These are phyloP conservation scores for Zygosaccharomyces sapae DNA, from an alignment of 1,139 yeast genomes.

Conservation along the genomic window DNA sequence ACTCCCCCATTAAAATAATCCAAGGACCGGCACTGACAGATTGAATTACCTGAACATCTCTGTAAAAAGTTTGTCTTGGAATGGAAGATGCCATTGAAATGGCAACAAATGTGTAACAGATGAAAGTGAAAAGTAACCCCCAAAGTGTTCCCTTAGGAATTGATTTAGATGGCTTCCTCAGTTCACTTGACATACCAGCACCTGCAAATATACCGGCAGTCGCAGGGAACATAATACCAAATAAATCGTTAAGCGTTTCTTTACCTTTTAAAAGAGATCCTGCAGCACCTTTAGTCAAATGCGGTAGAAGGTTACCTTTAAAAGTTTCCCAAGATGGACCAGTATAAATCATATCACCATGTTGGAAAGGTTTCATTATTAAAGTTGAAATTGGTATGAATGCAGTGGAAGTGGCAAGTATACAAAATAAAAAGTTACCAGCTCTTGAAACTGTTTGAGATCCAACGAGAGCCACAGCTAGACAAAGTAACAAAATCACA, in stretches of 20 bases:
- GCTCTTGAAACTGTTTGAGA: constrained; percentile 79
- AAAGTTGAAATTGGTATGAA: constrained; percentile 79
- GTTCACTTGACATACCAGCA: constrained; percentile 97
- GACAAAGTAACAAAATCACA: constrained; percentile 61
- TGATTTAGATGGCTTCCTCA: constrained; percentile 75
- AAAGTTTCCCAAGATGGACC: constrained; percentile 71
- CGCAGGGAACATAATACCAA: constrained; percentile 96
- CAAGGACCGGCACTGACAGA: constrained; percentile 66
- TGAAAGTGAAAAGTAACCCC: constrained; percentile 73
- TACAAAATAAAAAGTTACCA: constrained; percentile 67
- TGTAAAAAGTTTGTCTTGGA: constrained; percentile 69
- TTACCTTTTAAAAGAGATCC: constrained; percentile 66
- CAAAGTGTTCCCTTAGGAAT: constrained; percentile 87
- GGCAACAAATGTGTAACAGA: constrained; percentile 70
- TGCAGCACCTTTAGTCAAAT: constrained; percentile 85
- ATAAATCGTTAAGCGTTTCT: constrained; percentile 77
- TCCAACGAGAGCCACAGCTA: constrained; percentile 76
- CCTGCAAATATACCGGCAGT: constrained; percentile 98
- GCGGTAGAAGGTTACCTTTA: constrained; percentile 63
- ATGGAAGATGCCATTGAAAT: constrained; percentile 72
- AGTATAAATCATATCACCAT: constrained; percentile 52
- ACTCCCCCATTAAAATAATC: constrained; percentile 75
- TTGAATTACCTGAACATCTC: constrained; percentile 80
- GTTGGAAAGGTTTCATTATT: constrained; percentile 51
- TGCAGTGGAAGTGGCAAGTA: constrained; percentile 66